Base-by-base conservation (phyloP, 2,329 filamentous ascomycete genomes). In the Didymella keratinophila region DNA sequence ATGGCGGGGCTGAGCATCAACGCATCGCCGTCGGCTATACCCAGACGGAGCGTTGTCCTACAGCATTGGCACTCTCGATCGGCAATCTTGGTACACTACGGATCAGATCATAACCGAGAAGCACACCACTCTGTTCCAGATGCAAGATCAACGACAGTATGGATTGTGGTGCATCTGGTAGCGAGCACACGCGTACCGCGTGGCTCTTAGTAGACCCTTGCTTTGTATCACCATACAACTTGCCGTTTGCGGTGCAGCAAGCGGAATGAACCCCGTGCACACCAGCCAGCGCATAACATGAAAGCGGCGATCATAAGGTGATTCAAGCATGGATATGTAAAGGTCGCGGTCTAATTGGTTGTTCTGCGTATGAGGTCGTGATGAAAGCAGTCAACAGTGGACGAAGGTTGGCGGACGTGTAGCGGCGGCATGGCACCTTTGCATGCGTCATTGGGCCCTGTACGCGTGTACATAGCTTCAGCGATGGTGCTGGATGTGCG, bases 1-100 rank as follows among this genome's bases (percentile, higher is more conserved):
- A 51, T 52, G 51, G 42, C 32, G 52, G 34, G 56, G 57, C 57
- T 50, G 42, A 55, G 57, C 47, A 18, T 41, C 11, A 18, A 51
- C 20, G 57, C 47, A 18, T 45, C 20, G 18, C 20, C 20, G 23
- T 56, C 57, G 47, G 47, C 30, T 12, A 30, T 52, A 52, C 47
- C 52, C 41, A 52, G 49, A 43, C 30, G 51, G 45, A 42, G 42
- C 32, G 20, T 52, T 47, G 46, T 23, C 41, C 41, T 54, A 55
- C 50, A 25, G 14, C 37, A 39, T 53, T 50, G 56, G 56, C 45
- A 28, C 36, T 41, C 11, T 28, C 37, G 25, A 23, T 34, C 10
- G 14, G 3, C 28, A 32, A 44, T 2, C 45, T 50, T 58, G 56
- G 50, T 50, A 41, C 45, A 41, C 45, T 45, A 41, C 39, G 27